Conservation (phyloP, 2,329 filamentous ascomycete species). For the Fusarium sp. region DNA sequence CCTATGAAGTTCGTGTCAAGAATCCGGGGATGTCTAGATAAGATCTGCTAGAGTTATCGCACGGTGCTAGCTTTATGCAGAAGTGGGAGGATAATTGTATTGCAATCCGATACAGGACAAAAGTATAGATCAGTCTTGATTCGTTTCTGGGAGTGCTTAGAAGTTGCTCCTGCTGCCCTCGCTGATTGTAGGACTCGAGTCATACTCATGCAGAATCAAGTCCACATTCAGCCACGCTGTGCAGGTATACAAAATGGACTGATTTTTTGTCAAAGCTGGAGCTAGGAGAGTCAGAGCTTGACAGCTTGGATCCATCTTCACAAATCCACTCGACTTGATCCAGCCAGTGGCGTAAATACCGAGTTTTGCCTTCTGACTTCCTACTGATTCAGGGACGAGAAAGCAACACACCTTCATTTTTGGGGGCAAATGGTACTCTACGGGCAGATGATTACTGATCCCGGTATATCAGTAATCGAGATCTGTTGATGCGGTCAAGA, state of each 20-base stretch:
- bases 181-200: not conserved
- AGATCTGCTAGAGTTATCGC: not conserved
- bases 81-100: not conserved
- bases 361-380: not conserved
- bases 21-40: not conserved
- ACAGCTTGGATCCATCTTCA: not conserved
- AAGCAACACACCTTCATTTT: not conserved
- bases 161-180: not conserved
- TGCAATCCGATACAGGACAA: not conserved
- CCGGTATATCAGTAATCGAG: not conserved
- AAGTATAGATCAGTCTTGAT: fast-evolving
- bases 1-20: not conserved
- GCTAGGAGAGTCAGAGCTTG: not conserved
- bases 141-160: not conserved
- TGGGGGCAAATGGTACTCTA: not conserved
- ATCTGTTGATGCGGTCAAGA: not conserved
- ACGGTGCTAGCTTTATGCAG: not conserved
- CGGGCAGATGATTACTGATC: not conserved
- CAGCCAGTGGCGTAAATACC: not conserved
- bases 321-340: not conserved
- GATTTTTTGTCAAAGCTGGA: not conserved
- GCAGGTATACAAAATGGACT: not conserved
- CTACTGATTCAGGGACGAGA: not conserved
- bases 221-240: not conserved
- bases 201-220: not conserved